Evolutionary conservation across 1,284 basidiomycete species (phyloP), one percentile per base, ranked within the genome.

Genomic region (Sutorius eximius): DNA sequence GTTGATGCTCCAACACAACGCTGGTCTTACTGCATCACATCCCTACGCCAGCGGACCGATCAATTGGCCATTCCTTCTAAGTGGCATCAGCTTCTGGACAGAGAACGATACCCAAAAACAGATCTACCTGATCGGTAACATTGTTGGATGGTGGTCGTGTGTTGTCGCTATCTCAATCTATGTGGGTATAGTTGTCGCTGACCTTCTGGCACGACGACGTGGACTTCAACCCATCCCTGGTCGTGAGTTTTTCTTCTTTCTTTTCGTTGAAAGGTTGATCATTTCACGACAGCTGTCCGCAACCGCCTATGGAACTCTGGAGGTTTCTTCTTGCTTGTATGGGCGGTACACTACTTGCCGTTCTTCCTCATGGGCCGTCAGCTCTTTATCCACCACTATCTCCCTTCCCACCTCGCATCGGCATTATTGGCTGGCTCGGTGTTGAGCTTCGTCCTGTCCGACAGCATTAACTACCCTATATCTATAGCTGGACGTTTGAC

Each of bases 291-390:
- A 91, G 93, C 88, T 55, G 85, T 95, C 30, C 91, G 95, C 50
- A 93, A 95, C 68, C 86, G 97, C 43, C 78, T 98, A 29, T 91
- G 95, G 85, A 95, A 98, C 72, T 94, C 94, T 51, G 86, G 91
- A 22, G 94, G 96, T 34, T 98, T 98, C 80, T 98, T 99, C 82
- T 74, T 95, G 49, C 76, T 94, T 37, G 85, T 96, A 11, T 99
- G 97, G 97, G 87, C 84, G 8, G 92, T 91, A 59, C 97, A 99
- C 74, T 99, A 98, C 77, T 77, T 93, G 68, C 97, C 97, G 12
- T 99, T 99, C 83, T 99, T 92, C 86, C 81, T 98, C 34, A 98
- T 99, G 94, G 89, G 83, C 67, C 91, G 97, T 51, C 97, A 99
- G 70, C 81, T 96, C 33, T 98, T 98, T 81, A 79, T 99, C 38